Percentiles rank a stretch among this genome's conserved stretches.
Evolutionary conservation across 176 grass and related monocot genomes (phyloP).

Genomic region (Chrysopogon serrulatus): DNA sequence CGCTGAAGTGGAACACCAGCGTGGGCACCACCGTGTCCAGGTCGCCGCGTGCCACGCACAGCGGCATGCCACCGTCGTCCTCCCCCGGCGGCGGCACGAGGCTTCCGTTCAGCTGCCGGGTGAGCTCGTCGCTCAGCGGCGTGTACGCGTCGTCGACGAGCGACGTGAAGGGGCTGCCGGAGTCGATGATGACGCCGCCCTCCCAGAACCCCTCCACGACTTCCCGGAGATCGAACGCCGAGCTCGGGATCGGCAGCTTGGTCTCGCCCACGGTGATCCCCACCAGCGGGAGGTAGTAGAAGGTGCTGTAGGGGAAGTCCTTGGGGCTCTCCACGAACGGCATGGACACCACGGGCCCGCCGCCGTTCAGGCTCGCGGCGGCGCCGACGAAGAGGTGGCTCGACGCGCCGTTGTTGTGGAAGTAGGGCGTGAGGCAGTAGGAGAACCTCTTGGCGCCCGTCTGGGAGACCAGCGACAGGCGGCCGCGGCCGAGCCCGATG

Average conservation of each 20-base stretch:
- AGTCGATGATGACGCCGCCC: slow-evolving; percentile 24
- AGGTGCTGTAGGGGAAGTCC: not conserved
- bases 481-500: slow-evolving; percentile 28
- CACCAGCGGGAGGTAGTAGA: slow-evolving; percentile 21
- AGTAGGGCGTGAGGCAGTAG: slow-evolving; percentile 27
- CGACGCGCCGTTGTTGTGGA: not conserved
- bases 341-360: not conserved
- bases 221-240: not conserved
- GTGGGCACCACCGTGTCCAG: not conserved
- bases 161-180: not conserved
- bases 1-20: slow-evolving; percentile 21
- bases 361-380: not conserved
- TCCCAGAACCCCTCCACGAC: not conserved
- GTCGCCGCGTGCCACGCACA: not conserved
- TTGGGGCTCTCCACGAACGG: slow-evolving; percentile 18
- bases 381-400: slow-evolving; percentile 34
- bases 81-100: not conserved
- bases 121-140: not conserved
- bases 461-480: slow-evolving; percentile 11
- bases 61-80: not conserved
- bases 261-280: slow-evolving; percentile 5
- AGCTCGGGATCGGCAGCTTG: slow-evolving; percentile 1
- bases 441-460: slow-evolving; percentile 15
- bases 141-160: not conserved
- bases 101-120: not conserved